Evolutionary conservation across 768 basidiomycete genomes (phyloP).

Genomic region (Tephrocybe sp.): DNA sequence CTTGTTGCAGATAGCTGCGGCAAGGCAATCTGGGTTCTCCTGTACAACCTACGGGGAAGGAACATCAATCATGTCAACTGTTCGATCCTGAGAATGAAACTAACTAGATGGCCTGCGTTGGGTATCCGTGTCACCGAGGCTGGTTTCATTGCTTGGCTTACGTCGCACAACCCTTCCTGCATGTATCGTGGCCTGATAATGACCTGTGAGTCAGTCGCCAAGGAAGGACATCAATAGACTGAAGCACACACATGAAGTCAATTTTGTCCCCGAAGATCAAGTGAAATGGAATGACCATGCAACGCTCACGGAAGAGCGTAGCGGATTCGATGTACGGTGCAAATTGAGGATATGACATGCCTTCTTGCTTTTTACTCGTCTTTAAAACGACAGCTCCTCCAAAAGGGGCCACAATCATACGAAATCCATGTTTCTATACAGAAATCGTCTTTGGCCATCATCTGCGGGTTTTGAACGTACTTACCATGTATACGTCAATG

Average conservation of each 20-base stretch:
- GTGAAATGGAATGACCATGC: slow-evolving; percentile 15
- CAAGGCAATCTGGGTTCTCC: slow-evolving; percentile 25
- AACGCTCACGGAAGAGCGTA: slow-evolving; percentile 12
- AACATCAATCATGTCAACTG: too few species aligned
- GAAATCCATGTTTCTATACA: slow-evolving; percentile 16
- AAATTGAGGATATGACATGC: slow-evolving; percentile 16
- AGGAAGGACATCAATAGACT: not conserved
- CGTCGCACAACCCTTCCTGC: slow-evolving; percentile 23
- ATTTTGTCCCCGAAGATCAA: slow-evolving; percentile 16
- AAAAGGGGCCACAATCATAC: not conserved
- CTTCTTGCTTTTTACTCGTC: slow-evolving; percentile 15
- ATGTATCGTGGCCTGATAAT: slow-evolving; percentile 21
- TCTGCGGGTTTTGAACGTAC: not conserved
- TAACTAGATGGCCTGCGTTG: slow-evolving; percentile 27
- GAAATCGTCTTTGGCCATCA: not conserved
- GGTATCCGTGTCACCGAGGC: slow-evolving; percentile 23
- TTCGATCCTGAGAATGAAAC: not conserved
- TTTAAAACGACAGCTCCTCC: slow-evolving; percentile 9
- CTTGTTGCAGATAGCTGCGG: slow-evolving; percentile 21
- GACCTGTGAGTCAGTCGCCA: not conserved
- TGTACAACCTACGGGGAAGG: slow-evolving; percentile 23
- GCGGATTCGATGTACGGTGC: slow-evolving; percentile 16
- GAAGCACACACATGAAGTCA: slow-evolving; percentile 18
- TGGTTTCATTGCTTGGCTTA: slow-evolving; percentile 19
- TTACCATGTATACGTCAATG: slow-evolving; percentile 24